phyloP scores from a whole-genome alignment of 129 eudicot species.

The Centella asiatica region DNA sequence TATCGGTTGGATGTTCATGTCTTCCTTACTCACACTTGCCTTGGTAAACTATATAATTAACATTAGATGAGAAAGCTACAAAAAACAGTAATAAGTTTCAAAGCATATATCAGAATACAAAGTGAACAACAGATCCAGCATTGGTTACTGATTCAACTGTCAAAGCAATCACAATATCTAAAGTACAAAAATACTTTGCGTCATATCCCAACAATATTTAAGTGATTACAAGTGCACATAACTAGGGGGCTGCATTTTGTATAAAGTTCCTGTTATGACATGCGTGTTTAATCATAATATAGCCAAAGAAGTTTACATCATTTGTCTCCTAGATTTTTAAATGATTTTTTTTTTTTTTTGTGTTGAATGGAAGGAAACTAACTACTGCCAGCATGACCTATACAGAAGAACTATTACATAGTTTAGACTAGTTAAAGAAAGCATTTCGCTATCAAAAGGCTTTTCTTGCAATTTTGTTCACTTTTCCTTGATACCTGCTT shows the following conservation, averaged over 20 bases:
- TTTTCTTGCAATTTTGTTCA: not conserved
- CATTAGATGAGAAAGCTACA: not conserved
- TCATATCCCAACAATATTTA: too few relatives aligned
- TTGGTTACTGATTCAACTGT: too few relatives aligned
- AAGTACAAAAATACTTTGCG: too few relatives aligned
- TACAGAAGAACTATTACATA: not conserved
- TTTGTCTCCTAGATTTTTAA: not conserved
- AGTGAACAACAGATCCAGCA: not conserved
- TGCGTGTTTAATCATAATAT: too few relatives aligned
- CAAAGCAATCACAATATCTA: too few relatives aligned
- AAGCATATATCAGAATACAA: not conserved
- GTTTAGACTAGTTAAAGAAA: not conserved
- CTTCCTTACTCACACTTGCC: not conserved
- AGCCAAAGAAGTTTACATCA: too few relatives aligned
- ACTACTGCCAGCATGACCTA: not conserved
- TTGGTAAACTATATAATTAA: not conserved
- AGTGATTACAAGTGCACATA: too few relatives aligned
- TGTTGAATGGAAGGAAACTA: not conserved
- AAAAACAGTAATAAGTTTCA: not conserved
- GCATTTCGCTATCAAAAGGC: not conserved
- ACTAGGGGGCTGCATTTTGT: too few relatives aligned
- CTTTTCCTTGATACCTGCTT: not conserved
- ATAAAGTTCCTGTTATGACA: too few relatives aligned
- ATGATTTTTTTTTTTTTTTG: not conserved
- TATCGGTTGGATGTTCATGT: not conserved